A percentile compares a stretch with the other conserved stretches of the same genome.
Conservation (phyloP, 2,329 filamentous ascomycete genomes). For the Penicillium sp. region DNA sequence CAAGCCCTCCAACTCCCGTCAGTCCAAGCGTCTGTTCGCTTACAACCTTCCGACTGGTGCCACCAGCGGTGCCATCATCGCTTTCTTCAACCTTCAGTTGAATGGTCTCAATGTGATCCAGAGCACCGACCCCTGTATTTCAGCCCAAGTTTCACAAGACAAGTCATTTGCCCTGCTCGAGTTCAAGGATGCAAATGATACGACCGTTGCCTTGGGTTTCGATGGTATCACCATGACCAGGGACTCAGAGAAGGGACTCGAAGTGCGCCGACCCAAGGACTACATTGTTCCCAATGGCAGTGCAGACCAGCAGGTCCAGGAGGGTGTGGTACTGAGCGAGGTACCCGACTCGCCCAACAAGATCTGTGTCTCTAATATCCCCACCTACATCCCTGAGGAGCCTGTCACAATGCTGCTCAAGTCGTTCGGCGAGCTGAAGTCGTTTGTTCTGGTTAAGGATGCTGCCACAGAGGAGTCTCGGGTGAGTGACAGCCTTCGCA, state of each 20-base stretch:
- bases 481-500: constrained; percentile 55
- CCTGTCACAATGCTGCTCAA: constrained; percentile 88
- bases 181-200: constrained; percentile 83
- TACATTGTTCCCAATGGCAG: constrained; percentile 86
- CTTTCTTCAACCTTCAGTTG: constrained; percentile 94
- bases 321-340: constrained; percentile 73
- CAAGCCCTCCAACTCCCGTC: constrained; percentile 88
- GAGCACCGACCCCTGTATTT: constrained; percentile 78
- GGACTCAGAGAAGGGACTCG: constrained; percentile 63
- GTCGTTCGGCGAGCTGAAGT: constrained; percentile 89
- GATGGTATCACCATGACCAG: constrained; percentile 88
- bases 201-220: constrained; percentile 86
- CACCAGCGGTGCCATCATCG: constrained; percentile 73
- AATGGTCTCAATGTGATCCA: constrained; percentile 94
- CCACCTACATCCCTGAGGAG: constrained; percentile 82
- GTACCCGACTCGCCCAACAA: constrained; percentile 95
- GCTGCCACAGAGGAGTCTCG: constrained; percentile 80
- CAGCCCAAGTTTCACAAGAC: constrained; percentile 79
- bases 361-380: constrained; percentile 88
- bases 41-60: constrained; percentile 74
- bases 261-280: constrained; percentile 87
- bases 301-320: constrained; percentile 72
- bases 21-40: constrained; percentile 87
- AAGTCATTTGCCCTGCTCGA: constrained; percentile 82
- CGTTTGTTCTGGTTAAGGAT: constrained; percentile 89